Conservation (phyloP, 768 basidiomycete species). For the Tephrocybe sp. region DNA sequence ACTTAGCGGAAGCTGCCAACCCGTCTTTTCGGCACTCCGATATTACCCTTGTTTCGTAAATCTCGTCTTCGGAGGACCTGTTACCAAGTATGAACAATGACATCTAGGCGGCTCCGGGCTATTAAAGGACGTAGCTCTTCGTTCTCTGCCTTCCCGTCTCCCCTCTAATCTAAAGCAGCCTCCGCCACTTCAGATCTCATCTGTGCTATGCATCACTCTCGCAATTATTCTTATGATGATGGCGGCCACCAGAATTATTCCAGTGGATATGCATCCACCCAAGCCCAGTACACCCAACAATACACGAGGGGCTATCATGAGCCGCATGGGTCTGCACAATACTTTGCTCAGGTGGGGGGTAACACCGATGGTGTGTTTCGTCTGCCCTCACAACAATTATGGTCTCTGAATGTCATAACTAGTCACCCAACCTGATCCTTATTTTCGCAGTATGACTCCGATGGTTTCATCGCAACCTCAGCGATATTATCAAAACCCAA, state of each 20-base stretch:
- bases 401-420: neutral
- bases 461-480: conserved; percentile 28
- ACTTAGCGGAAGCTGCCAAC: conserved; percentile 31
- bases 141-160: conserved; percentile 19
- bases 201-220: conserved; percentile 39
- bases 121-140: conserved; percentile 40
- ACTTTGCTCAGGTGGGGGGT: conserved; percentile 31
- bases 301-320: conserved; percentile 28
- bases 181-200: conserved; percentile 25
- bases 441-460: conserved; percentile 39
- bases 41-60: conserved; percentile 36
- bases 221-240: conserved; percentile 43
- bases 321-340: conserved; percentile 32
- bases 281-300: conserved; percentile 27
- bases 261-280: conserved; percentile 24
- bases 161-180: conserved; percentile 25
- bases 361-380: conserved; percentile 15
- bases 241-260: conserved; percentile 30
- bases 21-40: conserved; percentile 42
- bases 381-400: neutral
- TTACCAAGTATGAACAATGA: conserved; percentile 42
- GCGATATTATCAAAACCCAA: conserved; percentile 23
- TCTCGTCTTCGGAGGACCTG: conserved; percentile 35
- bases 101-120: conserved; percentile 42
- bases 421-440: conserved; percentile 21